These are phyloP conservation scores for Magnolia sinica DNA, from an alignment of 164 flowering plant species.

Conservation along the genomic window DNA sequence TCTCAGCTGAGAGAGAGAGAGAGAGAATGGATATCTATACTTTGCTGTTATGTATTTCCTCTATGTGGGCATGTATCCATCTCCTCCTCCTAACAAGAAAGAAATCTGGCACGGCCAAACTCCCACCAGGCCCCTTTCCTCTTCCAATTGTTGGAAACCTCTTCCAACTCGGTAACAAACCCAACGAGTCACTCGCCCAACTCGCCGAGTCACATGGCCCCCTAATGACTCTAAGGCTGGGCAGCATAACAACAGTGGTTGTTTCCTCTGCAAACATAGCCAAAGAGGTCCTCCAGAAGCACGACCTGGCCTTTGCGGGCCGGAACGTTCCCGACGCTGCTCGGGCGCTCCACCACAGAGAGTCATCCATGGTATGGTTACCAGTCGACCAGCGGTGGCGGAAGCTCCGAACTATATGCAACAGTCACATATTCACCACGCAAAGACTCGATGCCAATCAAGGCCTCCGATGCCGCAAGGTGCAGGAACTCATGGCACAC, in stretches of 20 bases:
- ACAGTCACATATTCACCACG: slow-evolving; percentile 8
- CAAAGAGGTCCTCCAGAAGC: slow-evolving; percentile 26
- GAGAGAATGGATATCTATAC: not conserved
- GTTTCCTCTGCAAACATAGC: slow-evolving; percentile 25
- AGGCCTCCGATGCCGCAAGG: slow-evolving; percentile 15
- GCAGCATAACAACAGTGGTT: slow-evolving; percentile 24
- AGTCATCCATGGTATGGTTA: slow-evolving; percentile 17
- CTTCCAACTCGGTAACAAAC: too few species aligned
- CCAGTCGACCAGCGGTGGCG: slow-evolving; percentile 23
- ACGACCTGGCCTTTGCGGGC: slow-evolving; percentile 18
- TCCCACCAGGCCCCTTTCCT: too few species aligned
- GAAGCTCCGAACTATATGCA: slow-evolving; percentile 16
- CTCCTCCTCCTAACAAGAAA: not conserved
- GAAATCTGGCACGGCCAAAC: slow-evolving; percentile 13
- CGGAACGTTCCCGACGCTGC: slow-evolving; percentile 13
- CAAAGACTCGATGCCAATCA: slow-evolving; percentile 11
- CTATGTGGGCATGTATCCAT: too few species aligned
- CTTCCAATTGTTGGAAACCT: too few species aligned
- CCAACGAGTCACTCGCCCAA: too few species aligned
- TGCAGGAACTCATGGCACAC: slow-evolving; percentile 10
- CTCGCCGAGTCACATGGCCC: too few species aligned
- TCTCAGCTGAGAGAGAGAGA: not conserved
- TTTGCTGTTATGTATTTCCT: not conserved
- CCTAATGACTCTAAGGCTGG: too few species aligned
- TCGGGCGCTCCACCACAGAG: slow-evolving; percentile 3